A percentile compares a stretch with the other conserved stretches of the same genome.
Evolutionary conservation across 1,284 basidiomycete species (phyloP).

Genomic region (Tausonia pullulans): DNA sequence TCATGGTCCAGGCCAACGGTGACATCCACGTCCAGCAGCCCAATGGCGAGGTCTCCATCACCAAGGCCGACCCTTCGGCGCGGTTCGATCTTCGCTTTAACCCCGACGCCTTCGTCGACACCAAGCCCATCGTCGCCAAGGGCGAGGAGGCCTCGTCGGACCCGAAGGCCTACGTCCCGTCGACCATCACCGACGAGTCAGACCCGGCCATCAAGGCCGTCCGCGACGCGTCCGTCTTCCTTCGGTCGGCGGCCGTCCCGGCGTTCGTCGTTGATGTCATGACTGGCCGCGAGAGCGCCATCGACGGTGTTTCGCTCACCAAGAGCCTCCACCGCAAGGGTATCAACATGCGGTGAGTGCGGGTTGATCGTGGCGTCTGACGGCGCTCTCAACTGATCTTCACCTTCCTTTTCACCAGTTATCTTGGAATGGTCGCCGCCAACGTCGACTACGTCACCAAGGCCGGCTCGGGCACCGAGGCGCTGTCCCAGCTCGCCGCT

Average conservation of each 20-base stretch:
- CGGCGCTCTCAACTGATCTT: background rate
- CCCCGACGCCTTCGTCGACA: slow-evolving; percentile 46
- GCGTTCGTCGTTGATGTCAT: slow-evolving; percentile 41
- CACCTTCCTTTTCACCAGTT: slow-evolving; percentile 21
- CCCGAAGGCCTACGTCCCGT: slow-evolving; percentile 19
- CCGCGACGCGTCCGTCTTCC: slow-evolving; percentile 40
- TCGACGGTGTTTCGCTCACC: slow-evolving; percentile 42
- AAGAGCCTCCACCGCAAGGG: slow-evolving; percentile 42
- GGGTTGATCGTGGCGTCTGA: too few relatives aligned
- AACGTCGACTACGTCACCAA: slow-evolving; percentile 34
- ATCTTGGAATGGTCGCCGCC: slow-evolving; percentile 40
- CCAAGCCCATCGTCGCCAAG: slow-evolving; percentile 21
- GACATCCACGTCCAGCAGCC: slow-evolving; percentile 15
- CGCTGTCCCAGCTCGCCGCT: slow-evolving; percentile 27
- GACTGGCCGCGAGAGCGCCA: slow-evolving; percentile 35
- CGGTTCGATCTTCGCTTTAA: slow-evolving; percentile 44
- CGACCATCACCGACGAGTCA: slow-evolving; percentile 37
- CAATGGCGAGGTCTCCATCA: slow-evolving; percentile 19
- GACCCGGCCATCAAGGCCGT: slow-evolving; percentile 43
- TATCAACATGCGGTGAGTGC: slow-evolving; percentile 43
- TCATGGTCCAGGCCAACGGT: slow-evolving; percentile 21
- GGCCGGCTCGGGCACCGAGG: slow-evolving; percentile 27
- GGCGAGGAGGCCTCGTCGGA: slow-evolving; percentile 16
- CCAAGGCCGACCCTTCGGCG: slow-evolving; percentile 22
- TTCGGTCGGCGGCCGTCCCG: slow-evolving; percentile 40